Evolutionary conservation across 192 early-diverging fungal genomes (phyloP).

Genomic region (Backusella westeae): DNA sequence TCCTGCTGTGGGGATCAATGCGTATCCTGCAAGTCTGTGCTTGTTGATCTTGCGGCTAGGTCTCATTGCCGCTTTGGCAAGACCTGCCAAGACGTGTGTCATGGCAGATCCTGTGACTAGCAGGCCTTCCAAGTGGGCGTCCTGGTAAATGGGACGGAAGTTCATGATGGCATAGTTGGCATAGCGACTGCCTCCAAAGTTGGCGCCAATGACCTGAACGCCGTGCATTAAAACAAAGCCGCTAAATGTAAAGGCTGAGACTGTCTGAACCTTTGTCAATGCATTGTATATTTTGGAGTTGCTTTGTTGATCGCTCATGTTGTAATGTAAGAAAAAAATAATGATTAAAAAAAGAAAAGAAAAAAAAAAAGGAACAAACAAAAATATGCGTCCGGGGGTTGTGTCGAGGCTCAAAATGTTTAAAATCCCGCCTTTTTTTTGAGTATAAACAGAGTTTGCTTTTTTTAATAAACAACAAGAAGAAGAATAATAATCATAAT

Average conservation of each 20-base stretch:
- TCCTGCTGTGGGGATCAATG: slow-evolving; percentile 23
- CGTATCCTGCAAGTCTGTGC: slow-evolving; percentile 15
- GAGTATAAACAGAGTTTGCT: not conserved
- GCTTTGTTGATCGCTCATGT: not conserved
- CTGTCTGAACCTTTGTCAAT: slow-evolving; percentile 15
- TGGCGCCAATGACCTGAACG: slow-evolving; percentile 14
- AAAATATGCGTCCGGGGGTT: not conserved
- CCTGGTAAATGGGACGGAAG: slow-evolving; percentile 34
- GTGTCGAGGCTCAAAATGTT: not conserved
- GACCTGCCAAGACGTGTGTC: slow-evolving; percentile 19
- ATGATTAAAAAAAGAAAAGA: not conserved
- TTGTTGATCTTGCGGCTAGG: not conserved
- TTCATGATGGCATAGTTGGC: slow-evolving; percentile 27
- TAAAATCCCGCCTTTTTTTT: not conserved
- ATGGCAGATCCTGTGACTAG: slow-evolving; percentile 24
- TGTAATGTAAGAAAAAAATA: not conserved
- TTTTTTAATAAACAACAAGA: not conserved
- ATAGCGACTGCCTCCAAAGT: slow-evolving; percentile 13
- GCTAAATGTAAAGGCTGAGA: slow-evolving; percentile 25
- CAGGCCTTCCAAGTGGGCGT: slow-evolving; percentile 26
- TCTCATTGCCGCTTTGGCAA: slow-evolving; percentile 18
- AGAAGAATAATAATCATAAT: not conserved
- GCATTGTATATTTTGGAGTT: slow-evolving; percentile 12
- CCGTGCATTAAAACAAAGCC: slow-evolving; percentile 31
- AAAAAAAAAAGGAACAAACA: not conserved